These are phyloP conservation scores for Clitoria ternatea DNA, from an alignment of 306 rosid species.

Conservation along the genomic window DNA sequence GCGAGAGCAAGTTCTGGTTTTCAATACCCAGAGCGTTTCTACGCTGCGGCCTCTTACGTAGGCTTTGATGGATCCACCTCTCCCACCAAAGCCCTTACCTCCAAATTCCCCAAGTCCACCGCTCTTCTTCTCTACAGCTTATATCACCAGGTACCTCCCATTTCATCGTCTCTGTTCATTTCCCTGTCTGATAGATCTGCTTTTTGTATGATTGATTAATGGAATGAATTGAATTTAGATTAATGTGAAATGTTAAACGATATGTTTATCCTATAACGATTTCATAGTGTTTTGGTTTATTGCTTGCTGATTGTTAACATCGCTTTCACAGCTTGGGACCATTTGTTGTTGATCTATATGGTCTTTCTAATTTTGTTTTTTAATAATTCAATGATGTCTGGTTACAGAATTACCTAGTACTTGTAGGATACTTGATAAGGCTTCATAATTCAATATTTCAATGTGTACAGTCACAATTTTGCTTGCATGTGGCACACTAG, in stretches of 20 bases:
- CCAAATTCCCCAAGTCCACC: slow-evolving; percentile 73
- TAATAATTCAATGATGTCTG: neutral
- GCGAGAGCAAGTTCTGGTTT: slow-evolving; percentile 74
- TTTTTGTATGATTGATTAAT: neutral
- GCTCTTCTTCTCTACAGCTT: slow-evolving; percentile 86
- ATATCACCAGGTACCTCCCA: slow-evolving; percentile 62
- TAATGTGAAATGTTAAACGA: neutral
- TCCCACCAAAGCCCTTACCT: slow-evolving; percentile 70
- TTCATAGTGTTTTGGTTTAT: neutral
- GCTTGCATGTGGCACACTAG: neutral
- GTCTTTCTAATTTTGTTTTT: neutral
- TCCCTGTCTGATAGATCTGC: slow-evolving; percentile 56
- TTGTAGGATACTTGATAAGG: too few species aligned
- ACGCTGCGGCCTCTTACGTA: slow-evolving; percentile 83
- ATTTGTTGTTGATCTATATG: neutral
- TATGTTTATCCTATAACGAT: neutral
- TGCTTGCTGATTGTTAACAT: neutral
- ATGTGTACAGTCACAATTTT: neutral
- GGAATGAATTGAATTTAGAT: neutral
- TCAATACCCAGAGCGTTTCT: slow-evolving; percentile 91
- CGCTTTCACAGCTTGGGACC: neutral
- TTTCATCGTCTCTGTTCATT: too few species aligned
- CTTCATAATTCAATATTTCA: too few species aligned
- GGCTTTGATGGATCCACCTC: slow-evolving; percentile 88
- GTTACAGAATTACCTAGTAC: neutral